Base-by-base conservation (phyloP, 2,329 filamentous ascomycete species). In the Epichloe sylvatica region DNA sequence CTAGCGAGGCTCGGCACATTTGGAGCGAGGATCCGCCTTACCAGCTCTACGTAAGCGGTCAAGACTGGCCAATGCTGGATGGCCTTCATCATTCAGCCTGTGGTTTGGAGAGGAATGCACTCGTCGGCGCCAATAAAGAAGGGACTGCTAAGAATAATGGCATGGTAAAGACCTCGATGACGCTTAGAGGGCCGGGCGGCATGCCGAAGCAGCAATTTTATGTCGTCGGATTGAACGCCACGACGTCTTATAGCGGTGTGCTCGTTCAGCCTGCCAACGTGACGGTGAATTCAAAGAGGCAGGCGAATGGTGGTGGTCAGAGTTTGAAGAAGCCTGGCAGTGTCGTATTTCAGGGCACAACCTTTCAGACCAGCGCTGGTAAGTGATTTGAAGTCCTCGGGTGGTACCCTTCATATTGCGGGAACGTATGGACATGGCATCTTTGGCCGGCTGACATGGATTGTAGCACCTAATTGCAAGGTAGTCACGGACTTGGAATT, bases 181-280 rank as follows among this genome's bases (percentile, higher is more conserved):
- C 82, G 2, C 80, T 73, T 30, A 76, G 80, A 34, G 86, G 80
- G 3, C 68, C 74, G 1, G 80, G 79, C 3, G 78, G 78, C 46
- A 72, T 81, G 52, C 86, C 86, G 1, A 90, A 89, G 62, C 83
- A 94, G 63, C 88, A 95, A 59, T 95, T 98, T 63, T 88, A 91
- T 58, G 74, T 96, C 45, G 80, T 76, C 37, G 80, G 81, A 0
- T 75, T 98, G 39, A 86, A 88, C 53, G 69, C 75, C 4, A 86
- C 80, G 56, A 81, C 83, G 4, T 71, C 67, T 0, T 97, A 97
- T 59, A 71, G 73, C 37, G 88, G 80, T 0, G 82, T 89, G 49
- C 69, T 96, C 13, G 85, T 86, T 13, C 78, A 76, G 60, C 82
- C 76, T 51, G 64, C 62, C 21, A 71, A 70, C 8, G 68, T 68